Conservation (phyloP, 225 moss, liverwort and hornwort species). For the Rhytidiadelphus loreus region DNA sequence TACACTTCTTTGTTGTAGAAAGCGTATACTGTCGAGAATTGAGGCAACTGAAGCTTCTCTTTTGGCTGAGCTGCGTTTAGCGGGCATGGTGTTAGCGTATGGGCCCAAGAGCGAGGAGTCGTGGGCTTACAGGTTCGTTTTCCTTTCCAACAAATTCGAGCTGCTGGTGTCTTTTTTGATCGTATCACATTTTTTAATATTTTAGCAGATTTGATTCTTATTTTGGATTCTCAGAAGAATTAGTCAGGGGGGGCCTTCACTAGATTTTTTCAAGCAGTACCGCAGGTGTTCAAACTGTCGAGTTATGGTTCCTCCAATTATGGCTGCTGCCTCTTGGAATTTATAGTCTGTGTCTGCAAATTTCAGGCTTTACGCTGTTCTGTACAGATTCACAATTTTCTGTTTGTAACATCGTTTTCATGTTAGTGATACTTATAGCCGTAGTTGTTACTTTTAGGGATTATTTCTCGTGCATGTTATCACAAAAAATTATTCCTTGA, state of each 20-base stretch:
- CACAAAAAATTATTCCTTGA: neutral
- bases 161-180: neutral
- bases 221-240: neutral
- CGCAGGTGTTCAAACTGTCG: neutral
- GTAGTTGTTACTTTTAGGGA: neutral
- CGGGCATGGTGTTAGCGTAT: conserved; percentile 72
- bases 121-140: conserved; percentile 84
- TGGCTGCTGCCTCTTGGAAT: neutral
- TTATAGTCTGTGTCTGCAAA: neutral
- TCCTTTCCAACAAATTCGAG: neutral
- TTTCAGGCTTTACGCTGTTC: neutral
- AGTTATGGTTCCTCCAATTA: neutral
- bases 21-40: conserved; percentile 51
- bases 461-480: neutral
- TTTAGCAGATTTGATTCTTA: neutral
- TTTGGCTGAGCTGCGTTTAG: conserved; percentile 62
- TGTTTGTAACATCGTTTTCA: neutral
- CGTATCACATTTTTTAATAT: neutral
- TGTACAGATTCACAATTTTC: neutral
- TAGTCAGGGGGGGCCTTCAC: neutral
- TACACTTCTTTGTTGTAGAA: conserved; percentile 39
- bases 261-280: neutral
- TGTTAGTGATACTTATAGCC: neutral
- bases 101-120: conserved; percentile 98
- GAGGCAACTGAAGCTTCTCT: conserved; percentile 42